Conservation (phyloP, 2,329 filamentous ascomycete species). For the Colletotrichum lini region DNA sequence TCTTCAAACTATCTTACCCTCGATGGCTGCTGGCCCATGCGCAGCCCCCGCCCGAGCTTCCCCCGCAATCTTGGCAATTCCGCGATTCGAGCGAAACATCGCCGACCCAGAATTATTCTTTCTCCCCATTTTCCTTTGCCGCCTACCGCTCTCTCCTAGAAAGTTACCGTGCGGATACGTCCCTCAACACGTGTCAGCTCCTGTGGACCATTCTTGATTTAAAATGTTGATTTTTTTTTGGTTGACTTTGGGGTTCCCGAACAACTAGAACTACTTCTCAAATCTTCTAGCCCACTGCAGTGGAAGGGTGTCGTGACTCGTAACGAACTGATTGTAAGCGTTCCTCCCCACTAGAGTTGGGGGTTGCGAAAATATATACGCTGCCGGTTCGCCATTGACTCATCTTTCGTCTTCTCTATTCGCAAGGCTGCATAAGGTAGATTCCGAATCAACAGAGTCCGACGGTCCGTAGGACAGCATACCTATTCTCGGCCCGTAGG, state of each 20-base stretch:
- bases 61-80: conserved; percentile 28
- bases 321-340: no score
- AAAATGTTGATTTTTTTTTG: background rate
- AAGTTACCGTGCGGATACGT: no score
- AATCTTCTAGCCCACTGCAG: background rate
- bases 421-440: no score
- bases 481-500: no score
- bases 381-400: no score
- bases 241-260: background rate
- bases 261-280: no score
- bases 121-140: background rate
- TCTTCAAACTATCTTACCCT: conserved; percentile 16
- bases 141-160: background rate
- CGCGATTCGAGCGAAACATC: conserved; percentile 41
- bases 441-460: no score
- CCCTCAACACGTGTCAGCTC: background rate
- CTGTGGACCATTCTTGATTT: background rate
- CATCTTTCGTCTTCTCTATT: no score
- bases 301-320: background rate
- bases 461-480: no score
- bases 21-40: conserved; percentile 5
- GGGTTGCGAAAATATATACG: no score
- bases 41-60: conserved; percentile 10
- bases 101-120: conserved; percentile 17
- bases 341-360: no score